phyloP scores from a whole-genome alignment of 1,139 yeast species.

The Candida freyschussii region DNA sequence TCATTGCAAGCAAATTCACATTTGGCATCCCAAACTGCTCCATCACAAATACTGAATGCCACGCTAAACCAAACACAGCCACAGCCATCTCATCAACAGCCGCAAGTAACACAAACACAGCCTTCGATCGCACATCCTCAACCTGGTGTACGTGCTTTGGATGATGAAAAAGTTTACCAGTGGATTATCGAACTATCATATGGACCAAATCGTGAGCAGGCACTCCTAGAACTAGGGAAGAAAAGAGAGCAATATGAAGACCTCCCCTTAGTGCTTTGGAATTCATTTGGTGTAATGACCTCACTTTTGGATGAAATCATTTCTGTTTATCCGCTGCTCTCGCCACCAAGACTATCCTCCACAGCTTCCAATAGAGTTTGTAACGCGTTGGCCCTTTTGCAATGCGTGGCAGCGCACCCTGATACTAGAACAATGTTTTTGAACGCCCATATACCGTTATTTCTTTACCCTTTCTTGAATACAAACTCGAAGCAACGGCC shows the following conservation, averaged over 20 bases:
- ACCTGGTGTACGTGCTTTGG: conserved; percentile 49
- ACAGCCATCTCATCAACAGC: conserved; percentile 4
- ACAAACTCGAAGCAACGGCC: conserved; percentile 90
- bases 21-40: conserved; percentile 14
- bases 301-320: conserved; percentile 85
- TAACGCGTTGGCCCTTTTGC: conserved; percentile 89
- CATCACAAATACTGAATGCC: conserved; percentile 12
- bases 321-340: conserved; percentile 80
- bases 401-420: conserved; percentile 93
- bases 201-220: conserved; percentile 90
- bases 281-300: conserved; percentile 95
- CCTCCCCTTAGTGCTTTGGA: conserved; percentile 89
- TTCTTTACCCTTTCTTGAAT: conserved; percentile 87
- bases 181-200: conserved; percentile 89
- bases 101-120: conserved; percentile 2
- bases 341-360: conserved; percentile 83
- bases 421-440: conserved; percentile 82
- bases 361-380: conserved; percentile 92
- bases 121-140: conserved; percentile 4
- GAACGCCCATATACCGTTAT: conserved; percentile 87
- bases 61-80: conserved; percentile 3
- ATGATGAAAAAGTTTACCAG: conserved; percentile 80
- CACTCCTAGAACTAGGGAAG: conserved; percentile 84
- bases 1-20: conserved; percentile 10
- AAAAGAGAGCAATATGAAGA: conserved; percentile 94